Percentiles rank a stretch among this genome's conserved stretches.
phyloP scores from a whole-genome alignment of 176 grass and related monocot genomes.

The barley (Hordeum vulgare) region DNA sequence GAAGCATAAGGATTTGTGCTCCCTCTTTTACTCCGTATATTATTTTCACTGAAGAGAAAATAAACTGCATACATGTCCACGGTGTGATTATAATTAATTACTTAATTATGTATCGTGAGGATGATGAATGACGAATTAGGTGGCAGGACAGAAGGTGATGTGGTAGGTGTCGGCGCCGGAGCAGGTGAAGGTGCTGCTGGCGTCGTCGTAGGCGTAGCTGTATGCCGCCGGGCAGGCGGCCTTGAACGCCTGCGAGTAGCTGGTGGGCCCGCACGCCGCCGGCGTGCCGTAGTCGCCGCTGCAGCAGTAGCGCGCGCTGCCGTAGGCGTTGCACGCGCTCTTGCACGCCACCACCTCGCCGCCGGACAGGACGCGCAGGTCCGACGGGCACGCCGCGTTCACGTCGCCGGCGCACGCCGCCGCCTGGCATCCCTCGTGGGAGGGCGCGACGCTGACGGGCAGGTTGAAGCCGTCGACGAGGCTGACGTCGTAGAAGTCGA shows the following conservation, averaged over 20 bases:
- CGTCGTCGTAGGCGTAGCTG: conserved; percentile 91
- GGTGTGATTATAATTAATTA: no score
- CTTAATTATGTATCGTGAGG: no score
- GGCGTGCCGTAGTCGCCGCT: conserved; percentile 67
- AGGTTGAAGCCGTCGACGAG: conserved; percentile 79
- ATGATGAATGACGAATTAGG: background rate
- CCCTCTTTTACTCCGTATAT: no score
- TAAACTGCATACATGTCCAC: no score
- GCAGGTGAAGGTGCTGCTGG: conserved; percentile 82
- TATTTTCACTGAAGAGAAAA: no score
- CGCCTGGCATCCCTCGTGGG: background rate
- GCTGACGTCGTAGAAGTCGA: conserved; percentile 95
- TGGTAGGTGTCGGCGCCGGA: conserved; percentile 33
- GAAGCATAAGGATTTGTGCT: no score
- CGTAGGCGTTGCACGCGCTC: conserved; percentile 82
- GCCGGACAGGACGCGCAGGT: conserved; percentile 29
- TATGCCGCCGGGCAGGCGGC: conserved; percentile 66
- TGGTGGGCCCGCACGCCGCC: conserved; percentile 50
- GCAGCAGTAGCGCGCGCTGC: conserved; percentile 71
- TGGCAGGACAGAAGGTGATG: conserved; percentile 73
- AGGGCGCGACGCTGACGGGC: conserved; percentile 39
- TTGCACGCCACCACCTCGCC: conserved; percentile 48
- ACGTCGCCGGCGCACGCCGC: conserved; percentile 51
- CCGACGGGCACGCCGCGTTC: conserved; percentile 57
- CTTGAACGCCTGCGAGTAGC: conserved; percentile 85